Percentiles rank a stretch among this genome's conserved stretches.
Evolutionary conservation across 1,139 yeast species (phyloP).

Genomic region (Tardiomyces blankii): DNA sequence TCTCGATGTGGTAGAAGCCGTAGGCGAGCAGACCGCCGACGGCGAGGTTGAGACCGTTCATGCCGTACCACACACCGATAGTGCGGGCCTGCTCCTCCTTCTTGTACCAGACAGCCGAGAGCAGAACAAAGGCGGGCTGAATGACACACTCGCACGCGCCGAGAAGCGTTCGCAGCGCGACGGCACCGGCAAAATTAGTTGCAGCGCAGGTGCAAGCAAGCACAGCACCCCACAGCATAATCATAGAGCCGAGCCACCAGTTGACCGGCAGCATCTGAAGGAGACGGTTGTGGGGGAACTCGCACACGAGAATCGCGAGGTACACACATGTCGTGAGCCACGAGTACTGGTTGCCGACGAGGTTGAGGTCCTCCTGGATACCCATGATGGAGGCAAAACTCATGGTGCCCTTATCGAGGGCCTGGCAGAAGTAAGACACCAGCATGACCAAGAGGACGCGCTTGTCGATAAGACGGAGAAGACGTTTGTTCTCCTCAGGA

Average conservation of each 20-base stretch:
- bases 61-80: conserved; percentile 12
- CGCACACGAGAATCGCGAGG: conserved; percentile 36
- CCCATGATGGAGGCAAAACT: conserved; percentile 37
- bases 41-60: conserved; percentile 15
- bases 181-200: conserved; percentile 29
- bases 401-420: conserved; percentile 31
- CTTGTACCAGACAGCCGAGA: conserved; percentile 45
- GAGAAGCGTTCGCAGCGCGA: conserved; percentile 39
- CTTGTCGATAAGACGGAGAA: neutral
- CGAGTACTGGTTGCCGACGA: conserved; percentile 33
- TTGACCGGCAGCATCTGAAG: conserved; percentile 29
- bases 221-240: conserved; percentile 37
- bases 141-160: conserved; percentile 48
- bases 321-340: conserved; percentile 39
- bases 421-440: neutral
- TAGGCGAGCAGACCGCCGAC: conserved; percentile 12
- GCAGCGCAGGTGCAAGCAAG: conserved; percentile 30
- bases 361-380: conserved; percentile 25
- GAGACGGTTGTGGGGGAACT: conserved; percentile 35
- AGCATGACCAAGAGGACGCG: neutral
- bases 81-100: conserved; percentile 37
- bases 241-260: conserved; percentile 12
- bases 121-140: conserved; percentile 49
- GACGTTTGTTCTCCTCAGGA: neutral
- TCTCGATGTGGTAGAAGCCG: conserved; percentile 13